Evolutionary conservation across 2,329 filamentous ascomycete genomes (phyloP).

Genomic region (Cordyceps javanica): DNA sequence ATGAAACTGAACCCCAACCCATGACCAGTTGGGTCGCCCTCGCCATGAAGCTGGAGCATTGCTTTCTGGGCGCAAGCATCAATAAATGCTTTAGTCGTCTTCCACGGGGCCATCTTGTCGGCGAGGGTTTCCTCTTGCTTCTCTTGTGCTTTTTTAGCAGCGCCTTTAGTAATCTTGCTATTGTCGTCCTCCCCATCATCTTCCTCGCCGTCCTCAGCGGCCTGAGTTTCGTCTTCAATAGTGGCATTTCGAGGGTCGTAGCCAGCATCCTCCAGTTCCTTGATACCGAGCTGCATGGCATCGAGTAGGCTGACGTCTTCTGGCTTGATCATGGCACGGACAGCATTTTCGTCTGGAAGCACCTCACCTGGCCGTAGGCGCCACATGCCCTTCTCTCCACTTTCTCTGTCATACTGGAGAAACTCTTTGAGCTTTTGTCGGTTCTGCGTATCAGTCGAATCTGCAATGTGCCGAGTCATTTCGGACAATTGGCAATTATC

Average conservation of each 20-base stretch:
- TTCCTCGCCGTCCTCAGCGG: conserved; percentile 58
- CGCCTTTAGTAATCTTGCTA: conserved; percentile 31
- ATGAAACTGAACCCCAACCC: conserved; percentile 96
- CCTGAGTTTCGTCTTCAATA: conserved; percentile 58
- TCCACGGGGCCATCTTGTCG: conserved; percentile 90
- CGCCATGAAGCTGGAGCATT: conserved; percentile 91
- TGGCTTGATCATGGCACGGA: conserved; percentile 85
- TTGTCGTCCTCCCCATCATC: conserved; percentile 41
- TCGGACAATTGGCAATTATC: conserved; percentile 69
- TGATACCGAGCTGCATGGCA: conserved; percentile 92
- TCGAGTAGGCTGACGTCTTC: conserved; percentile 94
- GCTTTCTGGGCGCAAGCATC: conserved; percentile 91
- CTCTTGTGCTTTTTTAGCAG: conserved; percentile 37
- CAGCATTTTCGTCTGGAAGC: conserved; percentile 71
- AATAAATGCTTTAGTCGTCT: conserved; percentile 92
- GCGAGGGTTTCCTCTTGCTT: conserved; percentile 67
- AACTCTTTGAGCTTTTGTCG: conserved; percentile 97
- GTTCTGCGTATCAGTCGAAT: conserved; percentile 91
- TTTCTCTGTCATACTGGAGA: conserved; percentile 79
- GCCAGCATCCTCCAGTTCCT: conserved; percentile 85
- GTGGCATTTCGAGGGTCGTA: conserved; percentile 61
- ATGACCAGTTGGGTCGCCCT: conserved; percentile 88
- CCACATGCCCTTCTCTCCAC: conserved; percentile 68
- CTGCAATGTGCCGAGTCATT: conserved; percentile 86
- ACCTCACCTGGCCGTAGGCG: conserved; percentile 65